phyloP scores from a whole-genome alignment of 2,329 filamentous ascomycete species.

The Podosphaera fusca region DNA sequence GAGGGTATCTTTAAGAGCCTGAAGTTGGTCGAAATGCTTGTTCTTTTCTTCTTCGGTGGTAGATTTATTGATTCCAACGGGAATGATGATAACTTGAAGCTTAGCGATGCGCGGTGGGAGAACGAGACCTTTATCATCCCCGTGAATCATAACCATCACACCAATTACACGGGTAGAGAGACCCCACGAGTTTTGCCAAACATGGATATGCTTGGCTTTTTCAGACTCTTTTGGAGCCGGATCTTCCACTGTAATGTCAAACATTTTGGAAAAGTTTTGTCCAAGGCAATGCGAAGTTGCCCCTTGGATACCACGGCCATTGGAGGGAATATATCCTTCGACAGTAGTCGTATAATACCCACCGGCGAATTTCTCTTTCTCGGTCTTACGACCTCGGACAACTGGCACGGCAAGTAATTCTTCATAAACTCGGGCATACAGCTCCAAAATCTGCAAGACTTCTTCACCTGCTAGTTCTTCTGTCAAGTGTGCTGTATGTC shows the following conservation, averaged over 20 bases:
- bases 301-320: conserved; percentile 89
- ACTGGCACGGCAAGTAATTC: conserved; percentile 86
- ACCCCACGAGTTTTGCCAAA: conserved; percentile 99
- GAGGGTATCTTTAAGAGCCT: conserved; percentile 45
- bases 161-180: conserved; percentile 91
- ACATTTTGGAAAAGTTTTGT: conserved; percentile 99
- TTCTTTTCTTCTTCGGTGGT: conserved; percentile 57
- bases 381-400: conserved; percentile 79
- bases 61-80: conserved; percentile 81
- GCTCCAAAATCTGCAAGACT: conserved; percentile 78
- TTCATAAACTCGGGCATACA: conserved; percentile 81
- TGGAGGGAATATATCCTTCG: conserved; percentile 89
- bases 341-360: conserved; percentile 92
- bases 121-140: conserved; percentile 85
- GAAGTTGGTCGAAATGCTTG: conserved; percentile 52
- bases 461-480: conserved; percentile 63
- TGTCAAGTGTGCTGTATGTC: conserved; percentile 56
- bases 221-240: conserved; percentile 47
- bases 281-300: conserved; percentile 77
- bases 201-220: conserved; percentile 57
- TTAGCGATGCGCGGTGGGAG: conserved; percentile 79
- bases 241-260: conserved; percentile 91
- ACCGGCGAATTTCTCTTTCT: conserved; percentile 95
- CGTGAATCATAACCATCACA: conserved; percentile 97
- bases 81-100: conserved; percentile 66